Evolutionary conservation across 768 basidiomycete genomes (phyloP), one percentile per base, ranked within the genome.

Genomic region (Phanerodontia chrysosporium): DNA sequence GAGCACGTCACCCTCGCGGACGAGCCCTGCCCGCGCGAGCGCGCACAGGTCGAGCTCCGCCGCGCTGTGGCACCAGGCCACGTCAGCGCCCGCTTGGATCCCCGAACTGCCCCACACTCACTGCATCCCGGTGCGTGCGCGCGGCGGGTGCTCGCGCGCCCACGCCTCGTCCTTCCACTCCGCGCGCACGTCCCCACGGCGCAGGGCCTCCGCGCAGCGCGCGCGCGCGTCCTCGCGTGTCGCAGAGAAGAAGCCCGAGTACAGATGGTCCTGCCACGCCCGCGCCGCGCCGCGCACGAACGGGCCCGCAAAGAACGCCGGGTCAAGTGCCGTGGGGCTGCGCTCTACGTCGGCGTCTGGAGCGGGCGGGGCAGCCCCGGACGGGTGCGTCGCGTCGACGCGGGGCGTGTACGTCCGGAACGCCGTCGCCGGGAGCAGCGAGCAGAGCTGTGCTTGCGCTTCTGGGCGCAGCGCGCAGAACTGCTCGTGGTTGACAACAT

Each of bases 101-200:
- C 44, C 3, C 24, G 51, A 29, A 46, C 18, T 52, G n/a, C 24
- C 42, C 46, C 45, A 6, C 35, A 16, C 55, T 25, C 21, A 56
- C 55, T 30, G 9, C 16, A 42, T n/a, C 9, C 7, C 28, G 7
- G 55, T n/a, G n/a, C 18, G 53, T 46, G 36, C 49, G 21, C 14
- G 28, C 25, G 53, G 59, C 53, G 39, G 66, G 55, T 83, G 78
- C 5, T 80, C 77, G 39, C 68, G 69, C 49, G 77, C 77, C 85
- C 85, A 87, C 32, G 74, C 76, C 32, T 85, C 81, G 64, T 87
- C 85, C 65, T 87, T 87, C 83, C 83, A 85, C 39, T 81, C 76
- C 13, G 79, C 83, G 29, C 82, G 77, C 32, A 83, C 56, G 10
- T 27, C 28, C 3, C 52, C 84, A 14, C 73, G 65, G 2, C 62